Evolutionary conservation across 768 basidiomycete genomes (phyloP).

Genomic region (Mycena leptocephala): DNA sequence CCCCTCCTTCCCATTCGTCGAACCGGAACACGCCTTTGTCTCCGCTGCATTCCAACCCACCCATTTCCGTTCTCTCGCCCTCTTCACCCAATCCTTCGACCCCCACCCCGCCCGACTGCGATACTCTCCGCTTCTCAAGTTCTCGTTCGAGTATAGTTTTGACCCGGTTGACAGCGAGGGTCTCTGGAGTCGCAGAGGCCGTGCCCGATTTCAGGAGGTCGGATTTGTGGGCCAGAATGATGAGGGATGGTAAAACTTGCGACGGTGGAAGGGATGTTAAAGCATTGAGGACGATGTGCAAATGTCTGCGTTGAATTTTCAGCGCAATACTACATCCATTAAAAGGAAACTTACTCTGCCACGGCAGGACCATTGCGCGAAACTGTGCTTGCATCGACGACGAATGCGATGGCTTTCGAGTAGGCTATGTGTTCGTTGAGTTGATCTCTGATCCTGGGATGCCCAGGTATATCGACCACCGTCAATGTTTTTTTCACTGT

Average conservation of each 20-base stretch:
- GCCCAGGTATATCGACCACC: constrained; percentile 88
- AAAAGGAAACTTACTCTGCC: constrained; percentile 77
- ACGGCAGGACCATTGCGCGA: constrained; percentile 83
- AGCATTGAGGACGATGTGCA: constrained; percentile 81
- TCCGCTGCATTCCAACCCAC: constrained; percentile 81
- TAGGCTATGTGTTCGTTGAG: constrained; percentile 76
- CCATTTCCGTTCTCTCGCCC: constrained; percentile 75
- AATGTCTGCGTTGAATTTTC: constrained; percentile 64
- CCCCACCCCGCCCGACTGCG: constrained; percentile 76
- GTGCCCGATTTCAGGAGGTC: constrained; percentile 74
- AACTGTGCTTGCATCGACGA: constrained; percentile 85
- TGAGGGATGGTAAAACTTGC: constrained; percentile 69
- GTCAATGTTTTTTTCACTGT: constrained; percentile 62
- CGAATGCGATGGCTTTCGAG: constrained; percentile 81
- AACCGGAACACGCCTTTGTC: constrained; percentile 77
- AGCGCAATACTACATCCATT: constrained; percentile 14
- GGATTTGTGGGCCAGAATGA: constrained; percentile 84
- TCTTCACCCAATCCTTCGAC: constrained; percentile 85
- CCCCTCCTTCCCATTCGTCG: constrained; percentile 88
- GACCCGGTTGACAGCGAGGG: constrained; percentile 78
- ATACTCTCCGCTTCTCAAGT: constrained; percentile 81
- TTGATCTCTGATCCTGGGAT: constrained; percentile 84
- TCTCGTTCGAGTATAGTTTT: constrained; percentile 88
- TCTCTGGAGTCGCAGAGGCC: constrained; percentile 53
- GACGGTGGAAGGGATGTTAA: constrained; percentile 84